Base-by-base conservation (phyloP, 768 basidiomycete species). In the Coprinopsis strossmayeri region DNA sequence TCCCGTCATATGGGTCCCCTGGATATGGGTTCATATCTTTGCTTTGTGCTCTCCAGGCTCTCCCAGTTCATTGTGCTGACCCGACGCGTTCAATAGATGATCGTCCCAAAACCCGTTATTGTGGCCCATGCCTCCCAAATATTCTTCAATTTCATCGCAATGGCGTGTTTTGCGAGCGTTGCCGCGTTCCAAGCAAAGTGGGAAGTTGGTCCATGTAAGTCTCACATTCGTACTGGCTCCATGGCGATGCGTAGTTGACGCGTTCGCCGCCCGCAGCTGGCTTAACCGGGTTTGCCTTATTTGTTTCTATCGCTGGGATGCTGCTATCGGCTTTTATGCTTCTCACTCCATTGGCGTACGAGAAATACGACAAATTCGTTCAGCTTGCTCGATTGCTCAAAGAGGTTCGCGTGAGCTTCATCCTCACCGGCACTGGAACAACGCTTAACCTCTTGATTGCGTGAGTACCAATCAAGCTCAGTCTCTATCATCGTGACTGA, bases 71-170 rank as follows among this genome's bases (percentile, higher is more conserved):
- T 47, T 21, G 47, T 54, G 40, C 48, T 44, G 28, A 41, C 42
- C 37, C 46, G 39, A 38, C 35, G 43, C 43, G 26, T 52, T 50
- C 50, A 51, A 41, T 55, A 91, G 90, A 88, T 91, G 87, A 91
- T 91, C 57, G 80, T 91, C 39, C 84, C 87, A 20, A 91, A 90
- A 69, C 83, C 87, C 5, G 73, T 82, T 52, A 87, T 91, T 60
- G 73, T 90, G 48, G 82, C 83, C 61, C 81, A 87, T 62, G 63
- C 78, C 25, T 81, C 78, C 2, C 87, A 95, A 70, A 76, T 81
- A 46, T 93, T 97, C 74, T 92, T 95, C 81, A 84, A 87, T 63
- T 96, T 97, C 61, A 76, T 97, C 39, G 81, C 90, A 11, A 86
- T 95, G 81, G 86, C 84, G 40, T 94, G 91, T 61, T 92, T 91